Conservation (phyloP, 2,329 filamentous ascomycete species). For the Bipolaris cookei region DNA sequence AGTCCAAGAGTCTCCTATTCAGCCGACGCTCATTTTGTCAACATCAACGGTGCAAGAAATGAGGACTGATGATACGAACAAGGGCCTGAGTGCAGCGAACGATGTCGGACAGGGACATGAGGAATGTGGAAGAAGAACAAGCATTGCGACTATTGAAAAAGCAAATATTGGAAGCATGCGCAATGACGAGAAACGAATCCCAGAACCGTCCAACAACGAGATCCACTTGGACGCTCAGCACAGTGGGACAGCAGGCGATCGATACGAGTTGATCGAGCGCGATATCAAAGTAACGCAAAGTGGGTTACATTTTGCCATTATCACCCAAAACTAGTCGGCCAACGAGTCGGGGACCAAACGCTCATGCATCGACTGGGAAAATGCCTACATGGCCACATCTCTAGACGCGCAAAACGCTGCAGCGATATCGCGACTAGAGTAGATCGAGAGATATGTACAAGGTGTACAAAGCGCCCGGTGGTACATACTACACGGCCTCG, state of each 20-base stretch:
- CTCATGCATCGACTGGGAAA: neutral
- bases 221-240: conserved; percentile 2
- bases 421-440: neutral
- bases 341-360: neutral
- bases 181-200: conserved; percentile 4
- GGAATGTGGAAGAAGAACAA: conserved; percentile 2
- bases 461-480: too few relatives aligned
- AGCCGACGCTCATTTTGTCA: neutral
- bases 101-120: neutral
- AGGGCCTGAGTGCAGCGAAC: neutral
- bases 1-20: neutral
- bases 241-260: conserved; percentile 3
- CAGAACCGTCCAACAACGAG: conserved; percentile 1
- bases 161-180: neutral
- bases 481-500: neutral
- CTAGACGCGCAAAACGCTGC: neutral
- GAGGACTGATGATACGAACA: neutral
- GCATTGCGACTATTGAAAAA: conserved; percentile 8
- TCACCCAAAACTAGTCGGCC: neutral
- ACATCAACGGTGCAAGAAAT: neutral
- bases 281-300: neutral
- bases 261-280: neutral
- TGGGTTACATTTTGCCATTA: neutral
- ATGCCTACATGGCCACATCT: neutral
- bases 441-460: too few relatives aligned